Conservation (phyloP, 108 stramenopile genomes). For the Nitzschia palea region DNA sequence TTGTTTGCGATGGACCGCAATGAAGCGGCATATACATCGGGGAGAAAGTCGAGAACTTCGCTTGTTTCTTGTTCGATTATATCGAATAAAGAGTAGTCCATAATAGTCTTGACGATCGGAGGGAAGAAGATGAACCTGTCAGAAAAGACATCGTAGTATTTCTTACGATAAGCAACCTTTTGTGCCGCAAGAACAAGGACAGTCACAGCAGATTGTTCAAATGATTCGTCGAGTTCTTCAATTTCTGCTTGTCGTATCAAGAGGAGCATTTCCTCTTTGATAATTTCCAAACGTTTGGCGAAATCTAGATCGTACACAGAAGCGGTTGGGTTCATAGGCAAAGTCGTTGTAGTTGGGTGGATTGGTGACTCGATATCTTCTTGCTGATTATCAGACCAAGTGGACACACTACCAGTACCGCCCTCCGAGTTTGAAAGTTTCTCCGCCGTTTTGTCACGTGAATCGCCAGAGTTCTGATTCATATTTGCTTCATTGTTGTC, state of each 20-base stretch:
- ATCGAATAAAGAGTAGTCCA: slow-evolving; percentile 20
- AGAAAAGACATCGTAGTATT: slow-evolving; percentile 23
- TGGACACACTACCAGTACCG: too few species aligned
- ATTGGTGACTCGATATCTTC: too few species aligned
- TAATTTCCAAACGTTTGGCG: not conserved
- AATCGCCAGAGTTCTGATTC: too few species aligned
- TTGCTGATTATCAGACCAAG: too few species aligned
- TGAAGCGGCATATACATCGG: not conserved
- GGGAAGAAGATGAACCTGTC: slow-evolving; percentile 30
- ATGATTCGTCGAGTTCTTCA: slow-evolving; percentile 12
- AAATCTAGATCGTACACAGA: not conserved
- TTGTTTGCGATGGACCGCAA: not conserved
- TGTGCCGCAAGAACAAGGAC: slow-evolving; percentile 13
- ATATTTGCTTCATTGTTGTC: too few species aligned
- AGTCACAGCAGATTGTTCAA: slow-evolving; percentile 1
- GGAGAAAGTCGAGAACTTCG: slow-evolving; percentile 1
- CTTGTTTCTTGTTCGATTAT: slow-evolving; percentile 6
- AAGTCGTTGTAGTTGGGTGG: too few species aligned
- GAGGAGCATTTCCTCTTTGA: slow-evolving; percentile 7
- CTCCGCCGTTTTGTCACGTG: too few species aligned
- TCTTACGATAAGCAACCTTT: slow-evolving; percentile 14
- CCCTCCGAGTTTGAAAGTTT: too few species aligned
- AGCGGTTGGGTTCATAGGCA: too few species aligned
- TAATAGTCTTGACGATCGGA: slow-evolving; percentile 25
- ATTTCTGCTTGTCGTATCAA: slow-evolving; percentile 24